phyloP scores from a whole-genome alignment of 108 stramenopile species.

The Nannochloropsis gaditana region DNA sequence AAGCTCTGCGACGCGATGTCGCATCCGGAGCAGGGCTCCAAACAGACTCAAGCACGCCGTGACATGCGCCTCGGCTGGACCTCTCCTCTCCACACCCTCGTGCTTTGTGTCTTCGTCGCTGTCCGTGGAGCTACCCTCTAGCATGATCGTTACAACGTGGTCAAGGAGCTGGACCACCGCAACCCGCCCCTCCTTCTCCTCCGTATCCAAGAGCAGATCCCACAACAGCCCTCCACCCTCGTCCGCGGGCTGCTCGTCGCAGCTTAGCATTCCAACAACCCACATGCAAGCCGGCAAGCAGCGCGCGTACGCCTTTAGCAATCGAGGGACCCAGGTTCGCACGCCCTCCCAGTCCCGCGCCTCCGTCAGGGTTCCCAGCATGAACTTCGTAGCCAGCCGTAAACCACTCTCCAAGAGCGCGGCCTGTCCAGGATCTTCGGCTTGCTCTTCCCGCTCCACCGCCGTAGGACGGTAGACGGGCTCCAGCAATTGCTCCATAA shows the following conservation, averaged over 20 bases:
- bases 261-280: slow-evolving; percentile 15
- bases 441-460: not conserved
- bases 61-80: too few species aligned
- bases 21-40: not conserved
- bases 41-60: not conserved
- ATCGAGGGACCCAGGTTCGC: not conserved
- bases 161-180: not conserved
- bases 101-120: not conserved
- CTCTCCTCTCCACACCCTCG: not conserved
- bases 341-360: slow-evolving; percentile 15
- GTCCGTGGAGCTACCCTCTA: not conserved
- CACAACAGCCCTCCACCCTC: not conserved
- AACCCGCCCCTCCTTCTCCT: not conserved
- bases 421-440: not conserved
- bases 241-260: not conserved
- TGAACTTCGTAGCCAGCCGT: not conserved
- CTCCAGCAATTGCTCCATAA: not conserved
- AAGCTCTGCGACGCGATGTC: not conserved
- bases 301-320: not conserved
- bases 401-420: not conserved
- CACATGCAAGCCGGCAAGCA: not conserved
- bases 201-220: not conserved
- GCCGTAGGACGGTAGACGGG: not conserved
- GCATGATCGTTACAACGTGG: not conserved
- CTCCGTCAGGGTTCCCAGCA: not conserved